These are phyloP conservation scores for Drechslerella dactyloides DNA, from an alignment of 2,329 filamentous ascomycete genomes.

Conservation along the genomic window DNA sequence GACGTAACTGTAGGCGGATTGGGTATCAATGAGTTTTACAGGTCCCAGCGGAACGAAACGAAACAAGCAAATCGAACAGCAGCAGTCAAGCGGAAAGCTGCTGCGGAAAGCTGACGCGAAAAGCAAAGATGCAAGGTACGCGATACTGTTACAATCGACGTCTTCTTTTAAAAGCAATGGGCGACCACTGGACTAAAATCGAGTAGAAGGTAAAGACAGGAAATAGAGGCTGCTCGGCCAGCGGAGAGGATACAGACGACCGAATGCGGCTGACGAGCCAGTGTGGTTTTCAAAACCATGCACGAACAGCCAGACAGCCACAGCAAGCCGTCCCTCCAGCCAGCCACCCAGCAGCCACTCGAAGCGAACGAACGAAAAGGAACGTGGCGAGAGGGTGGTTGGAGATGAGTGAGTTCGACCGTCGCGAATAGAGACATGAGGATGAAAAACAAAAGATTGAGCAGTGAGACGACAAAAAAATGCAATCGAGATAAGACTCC, in stretches of 20 bases:
- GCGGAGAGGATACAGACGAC: too few species aligned
- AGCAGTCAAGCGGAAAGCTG: background rate
- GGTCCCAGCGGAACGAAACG: conserved; percentile 20
- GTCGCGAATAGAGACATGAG: conserved; percentile 3
- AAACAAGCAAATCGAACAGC: too few species aligned
- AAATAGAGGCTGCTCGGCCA: background rate
- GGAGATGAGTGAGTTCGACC: conserved; percentile 6
- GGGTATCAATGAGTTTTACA: conserved; percentile 50
- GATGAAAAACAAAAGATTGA: conserved; percentile 12
- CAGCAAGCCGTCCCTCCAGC: background rate
- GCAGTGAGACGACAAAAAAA: conserved; percentile 6
- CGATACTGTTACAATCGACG: conserved; percentile 37
- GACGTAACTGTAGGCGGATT: conserved; percentile 14
- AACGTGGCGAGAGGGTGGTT: background rate
- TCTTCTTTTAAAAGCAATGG: conserved; percentile 4
- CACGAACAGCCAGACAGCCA: background rate
- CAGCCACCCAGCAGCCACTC: background rate
- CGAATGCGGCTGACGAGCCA: background rate
- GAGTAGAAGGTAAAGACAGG: background rate
- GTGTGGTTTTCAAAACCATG: conserved; percentile 38
- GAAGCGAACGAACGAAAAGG: background rate
- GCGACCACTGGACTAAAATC: background rate
- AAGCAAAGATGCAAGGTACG: conserved; percentile 11
- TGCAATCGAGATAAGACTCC: conserved; percentile 36
- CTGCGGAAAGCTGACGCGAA: background rate